Percentiles rank a stretch among this genome's conserved stretches.
Evolutionary conservation across 2,329 filamentous ascomycete genomes (phyloP).

Genomic region (Trichoderma gracile): DNA sequence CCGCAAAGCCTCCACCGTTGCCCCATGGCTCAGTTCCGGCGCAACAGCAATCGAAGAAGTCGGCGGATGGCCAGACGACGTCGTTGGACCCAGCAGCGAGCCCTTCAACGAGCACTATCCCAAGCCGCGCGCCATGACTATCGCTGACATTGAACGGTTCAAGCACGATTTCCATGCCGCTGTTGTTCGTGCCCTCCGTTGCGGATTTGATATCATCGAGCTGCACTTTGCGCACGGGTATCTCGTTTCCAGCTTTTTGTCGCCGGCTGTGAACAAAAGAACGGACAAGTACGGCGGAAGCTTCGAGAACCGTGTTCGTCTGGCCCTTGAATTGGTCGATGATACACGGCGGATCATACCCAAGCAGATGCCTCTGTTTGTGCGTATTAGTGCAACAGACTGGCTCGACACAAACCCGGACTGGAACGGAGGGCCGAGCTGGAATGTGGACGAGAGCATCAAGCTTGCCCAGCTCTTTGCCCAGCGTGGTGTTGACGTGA

Average conservation of each 20-base stretch:
- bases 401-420: constrained; percentile 66
- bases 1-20: constrained; percentile 57
- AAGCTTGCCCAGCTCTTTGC: constrained; percentile 64
- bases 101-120: constrained; percentile 60
- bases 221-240: constrained; percentile 79
- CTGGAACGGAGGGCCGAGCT: constrained; percentile 54
- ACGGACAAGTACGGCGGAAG: constrained; percentile 68
- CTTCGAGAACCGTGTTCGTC: constrained; percentile 69
- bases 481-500: constrained; percentile 67
- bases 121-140: constrained; percentile 63
- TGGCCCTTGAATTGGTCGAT: constrained; percentile 68
- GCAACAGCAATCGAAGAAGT: constrained; percentile 41
- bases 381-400: constrained; percentile 73
- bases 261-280: constrained; percentile 69
- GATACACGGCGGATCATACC: constrained; percentile 64
- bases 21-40: constrained; percentile 65
- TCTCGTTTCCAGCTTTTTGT: constrained; percentile 66
- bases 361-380: constrained; percentile 67
- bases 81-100: constrained; percentile 47
- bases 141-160: constrained; percentile 62
- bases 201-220: constrained; percentile 67
- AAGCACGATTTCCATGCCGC: constrained; percentile 61
- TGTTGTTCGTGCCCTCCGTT: constrained; percentile 57
- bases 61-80: constrained; percentile 53
- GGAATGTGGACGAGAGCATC: constrained; percentile 66